These are phyloP conservation scores for Neodidymelliopsis sp. DNA, from an alignment of 2,329 filamentous ascomycete species.

Conservation along the genomic window DNA sequence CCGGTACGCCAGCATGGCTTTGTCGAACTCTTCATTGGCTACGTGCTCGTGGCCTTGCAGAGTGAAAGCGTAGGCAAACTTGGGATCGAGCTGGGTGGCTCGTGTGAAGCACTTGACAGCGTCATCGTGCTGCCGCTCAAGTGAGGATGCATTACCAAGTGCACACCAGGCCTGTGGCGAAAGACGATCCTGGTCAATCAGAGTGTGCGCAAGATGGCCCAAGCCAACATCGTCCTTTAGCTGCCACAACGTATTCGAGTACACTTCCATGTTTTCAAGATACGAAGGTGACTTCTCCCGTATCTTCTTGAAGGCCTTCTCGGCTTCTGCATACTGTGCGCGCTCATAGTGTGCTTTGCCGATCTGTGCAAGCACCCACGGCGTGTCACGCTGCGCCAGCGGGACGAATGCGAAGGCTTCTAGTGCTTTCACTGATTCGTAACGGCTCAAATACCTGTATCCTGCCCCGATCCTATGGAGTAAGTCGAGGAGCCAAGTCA, in stretches of 20 bases:
- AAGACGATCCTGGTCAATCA: constrained; percentile 85
- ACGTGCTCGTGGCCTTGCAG: constrained; percentile 96
- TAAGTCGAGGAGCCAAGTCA: constrained; percentile 79
- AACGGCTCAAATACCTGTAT: constrained; percentile 80
- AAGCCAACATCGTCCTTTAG: constrained; percentile 90
- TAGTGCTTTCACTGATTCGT: constrained; percentile 79
- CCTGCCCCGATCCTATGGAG: constrained; percentile 83
- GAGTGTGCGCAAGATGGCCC: constrained; percentile 88
- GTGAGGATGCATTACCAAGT: constrained; percentile 91
- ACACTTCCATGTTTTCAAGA: constrained; percentile 95
- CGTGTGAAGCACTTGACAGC: constrained; percentile 93
- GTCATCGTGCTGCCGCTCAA: constrained; percentile 91
- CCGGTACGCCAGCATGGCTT: constrained; percentile 86
- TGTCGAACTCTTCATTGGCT: constrained; percentile 95
- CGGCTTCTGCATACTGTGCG: constrained; percentile 83
- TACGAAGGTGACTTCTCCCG: constrained; percentile 81
- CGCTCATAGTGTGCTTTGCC: constrained; percentile 93
- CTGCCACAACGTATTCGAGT: constrained; percentile 99
- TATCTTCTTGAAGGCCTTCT: constrained; percentile 83
- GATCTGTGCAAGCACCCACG: constrained; percentile 91
- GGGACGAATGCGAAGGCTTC: constrained; percentile 76
- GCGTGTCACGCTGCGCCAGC: constrained; percentile 80
- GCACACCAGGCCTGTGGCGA: constrained; percentile 97
- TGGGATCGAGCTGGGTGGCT: constrained; percentile 86
- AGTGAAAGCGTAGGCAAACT: constrained; percentile 95